Base-by-base conservation (phyloP, 306 rosid genomes). In the Vigna nakashimae region DNA sequence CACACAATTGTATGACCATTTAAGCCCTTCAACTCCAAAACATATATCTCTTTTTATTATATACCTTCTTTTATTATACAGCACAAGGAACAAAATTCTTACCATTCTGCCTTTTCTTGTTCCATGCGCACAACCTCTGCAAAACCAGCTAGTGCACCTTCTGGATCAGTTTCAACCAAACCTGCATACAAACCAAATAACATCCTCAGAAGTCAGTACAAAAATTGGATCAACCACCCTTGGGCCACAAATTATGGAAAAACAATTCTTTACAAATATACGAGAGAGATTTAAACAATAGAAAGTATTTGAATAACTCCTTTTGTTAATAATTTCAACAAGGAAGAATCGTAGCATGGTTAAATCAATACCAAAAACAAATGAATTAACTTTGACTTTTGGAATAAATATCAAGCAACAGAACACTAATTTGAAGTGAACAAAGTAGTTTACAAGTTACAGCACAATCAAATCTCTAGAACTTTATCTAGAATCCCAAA, bases 31-130 rank as follows among this genome's bases (percentile, higher is more conserved):
- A 50, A 45, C 52, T 65, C 55, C 66, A 43, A 43, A 42, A 38
- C 72, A 64, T 46, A 64, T 71, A 18, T 49, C 11, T 59, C 20
- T 52, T 42, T 40, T 8, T 40, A 38, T 38, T 7, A 38, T 38
- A 38, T 38, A 9, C 9, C 45, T 40, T 9, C 9, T 6, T 75
- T 67, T 40, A 76, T 8, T 11, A 40, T 6, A 22, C 42, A 65
- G 78, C 79, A 76, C 45, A 46, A 53, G 8, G 65, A 46, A 59
- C 14, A 80, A 75, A 67, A 40, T 51, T 59, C 85, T 79, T 82
- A 95, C 98, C 98, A 95, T 82, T 92, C 98, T 17, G 98, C 98
- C 86, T 95, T 95, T 32, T 91, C 98, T 36, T 89, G 93, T 73
- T 95, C 98, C 98, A 95, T 95, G 53, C 80, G 74, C 59, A 95